Evolutionary conservation across 1,284 basidiomycete species (phyloP).

Genomic region (Laetiporus sulphureus): DNA sequence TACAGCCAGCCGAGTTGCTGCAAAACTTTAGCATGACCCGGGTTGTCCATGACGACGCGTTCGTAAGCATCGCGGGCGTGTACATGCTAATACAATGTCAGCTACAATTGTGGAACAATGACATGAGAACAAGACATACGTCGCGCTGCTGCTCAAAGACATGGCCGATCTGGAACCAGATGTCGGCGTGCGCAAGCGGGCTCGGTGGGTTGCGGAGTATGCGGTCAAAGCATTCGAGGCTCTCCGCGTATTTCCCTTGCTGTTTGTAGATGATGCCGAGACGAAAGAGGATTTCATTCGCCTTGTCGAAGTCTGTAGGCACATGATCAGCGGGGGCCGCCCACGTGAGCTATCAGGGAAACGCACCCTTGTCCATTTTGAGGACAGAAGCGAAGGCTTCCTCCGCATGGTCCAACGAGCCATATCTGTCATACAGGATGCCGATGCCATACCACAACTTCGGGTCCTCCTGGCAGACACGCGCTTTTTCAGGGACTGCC

Average conservation of each 20-base stretch:
- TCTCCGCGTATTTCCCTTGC: slow-evolving; percentile 87
- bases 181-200: slow-evolving; percentile 94
- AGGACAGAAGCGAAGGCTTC: slow-evolving; percentile 97
- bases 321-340: neutral
- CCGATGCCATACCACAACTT: slow-evolving; percentile 99
- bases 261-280: slow-evolving; percentile 99
- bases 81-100: slow-evolving; percentile 52
- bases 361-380: slow-evolving; percentile 88
- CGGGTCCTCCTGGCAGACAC: slow-evolving; percentile 69
- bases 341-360: neutral
- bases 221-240: slow-evolving; percentile 89
- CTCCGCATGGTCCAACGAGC: slow-evolving; percentile 96
- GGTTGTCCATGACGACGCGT: slow-evolving; percentile 91
- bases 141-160: slow-evolving; percentile 97
- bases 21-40: slow-evolving; percentile 92
- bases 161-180: slow-evolving; percentile 99
- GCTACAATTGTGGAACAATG: neutral
- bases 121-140: slow-evolving; percentile 40
- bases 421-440: slow-evolving; percentile 97
- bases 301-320: slow-evolving; percentile 89
- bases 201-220: slow-evolving; percentile 94
- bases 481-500: slow-evolving; percentile 12
- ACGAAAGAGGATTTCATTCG: slow-evolving; percentile 97
- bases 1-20: slow-evolving; percentile 98
- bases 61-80: slow-evolving; percentile 95